Base-by-base conservation (phyloP, 192 early-diverging fungal genomes). In the Lobosporangium transversale region DNA sequence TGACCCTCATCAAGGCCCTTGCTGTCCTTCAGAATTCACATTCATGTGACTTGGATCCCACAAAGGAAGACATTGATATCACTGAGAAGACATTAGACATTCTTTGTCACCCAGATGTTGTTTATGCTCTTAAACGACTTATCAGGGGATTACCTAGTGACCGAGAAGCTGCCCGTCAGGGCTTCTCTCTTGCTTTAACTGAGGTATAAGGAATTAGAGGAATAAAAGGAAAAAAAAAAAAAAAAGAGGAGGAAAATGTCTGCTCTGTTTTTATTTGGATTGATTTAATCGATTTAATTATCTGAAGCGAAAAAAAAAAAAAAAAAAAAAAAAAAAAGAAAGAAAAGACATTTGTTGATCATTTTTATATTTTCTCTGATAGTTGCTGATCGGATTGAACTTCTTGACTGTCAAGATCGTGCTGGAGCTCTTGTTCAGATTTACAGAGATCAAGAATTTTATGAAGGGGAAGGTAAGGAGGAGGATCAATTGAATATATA, bases 121-220 rank as follows among this genome's bases (percentile, higher is more conserved):
- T 91, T 9, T 99, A 99, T 66, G 93, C 90, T 0, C 68, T 97
- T 14, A 89, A 89, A 73, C 90, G 98, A 59, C 85, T 99, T 45
- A 80, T 97, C 53, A 83, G 92, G 66, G 98, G 98, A 58, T 82
- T 99, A 43, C 87, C 94, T 26, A 92, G 90, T 48, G 87, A 91
- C 11, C 87, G 95, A 37, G 89, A 94, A 49, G 95, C 90, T 20
- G 96, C 98, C 15, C 84, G 98, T 45, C 96, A 98, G 59, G 98
- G 98, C 8, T 99, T 96, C 80, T 88, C 96, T 18, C 83, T 97
- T n/a, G 94, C 94, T 10, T 86, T 99, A 45, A 91, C 94, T 3
- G 96, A 98, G 88, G 78, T 83, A 62, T 40, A n/a, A n/a, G n/a
- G n/a, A n/a, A n/a, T n/a, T n/a, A n/a, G n/a, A n/a, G n/a, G n/a